phyloP scores from a whole-genome alignment of 23 red algal genomes.

The Rhodosorus marinus region DNA sequence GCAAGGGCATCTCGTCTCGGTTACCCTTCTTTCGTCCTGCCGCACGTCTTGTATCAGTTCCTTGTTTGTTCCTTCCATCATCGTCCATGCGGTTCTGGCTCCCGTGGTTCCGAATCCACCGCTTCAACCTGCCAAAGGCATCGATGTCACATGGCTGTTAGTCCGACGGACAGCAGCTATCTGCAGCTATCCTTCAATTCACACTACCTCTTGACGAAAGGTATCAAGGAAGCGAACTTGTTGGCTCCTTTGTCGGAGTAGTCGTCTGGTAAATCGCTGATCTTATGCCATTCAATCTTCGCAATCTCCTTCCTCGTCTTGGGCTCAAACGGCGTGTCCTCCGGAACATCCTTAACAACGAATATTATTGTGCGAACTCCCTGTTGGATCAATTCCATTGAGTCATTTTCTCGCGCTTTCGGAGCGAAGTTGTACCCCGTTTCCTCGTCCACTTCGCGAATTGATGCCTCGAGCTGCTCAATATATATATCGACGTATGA shows the following conservation, averaged over 20 bases:
- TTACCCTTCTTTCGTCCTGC: too few species aligned
- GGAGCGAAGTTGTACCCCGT: conserved; percentile 67
- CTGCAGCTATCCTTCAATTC: too few species aligned
- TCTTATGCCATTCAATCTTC: conserved; percentile 48
- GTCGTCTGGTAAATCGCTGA: neutral
- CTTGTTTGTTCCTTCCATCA: too few species aligned
- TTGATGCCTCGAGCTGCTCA: too few species aligned
- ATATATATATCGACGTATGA: too few species aligned
- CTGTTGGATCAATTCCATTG: conserved; percentile 4
- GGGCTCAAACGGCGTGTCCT: conserved; percentile 46
- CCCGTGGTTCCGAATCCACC: too few species aligned
- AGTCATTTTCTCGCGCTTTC: conserved; percentile 12
- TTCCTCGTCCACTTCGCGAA: conserved; percentile 76
- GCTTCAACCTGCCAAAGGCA: too few species aligned
- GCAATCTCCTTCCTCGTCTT: conserved; percentile 90
- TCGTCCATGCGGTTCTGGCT: too few species aligned
- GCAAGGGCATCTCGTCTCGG: too few species aligned
- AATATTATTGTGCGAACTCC: conserved; percentile 20
- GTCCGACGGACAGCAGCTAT: too few species aligned
- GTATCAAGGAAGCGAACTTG: neutral
- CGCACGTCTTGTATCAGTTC: too few species aligned
- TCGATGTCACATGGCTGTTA: too few species aligned
- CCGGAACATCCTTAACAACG: conserved; percentile 50
- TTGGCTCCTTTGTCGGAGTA: neutral
- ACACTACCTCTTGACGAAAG: neutral